Percentiles rank a stretch among this genome's conserved stretches.
Evolutionary conservation across 768 basidiomycete genomes (phyloP).

Genomic region (Boletus rubescentipes): DNA sequence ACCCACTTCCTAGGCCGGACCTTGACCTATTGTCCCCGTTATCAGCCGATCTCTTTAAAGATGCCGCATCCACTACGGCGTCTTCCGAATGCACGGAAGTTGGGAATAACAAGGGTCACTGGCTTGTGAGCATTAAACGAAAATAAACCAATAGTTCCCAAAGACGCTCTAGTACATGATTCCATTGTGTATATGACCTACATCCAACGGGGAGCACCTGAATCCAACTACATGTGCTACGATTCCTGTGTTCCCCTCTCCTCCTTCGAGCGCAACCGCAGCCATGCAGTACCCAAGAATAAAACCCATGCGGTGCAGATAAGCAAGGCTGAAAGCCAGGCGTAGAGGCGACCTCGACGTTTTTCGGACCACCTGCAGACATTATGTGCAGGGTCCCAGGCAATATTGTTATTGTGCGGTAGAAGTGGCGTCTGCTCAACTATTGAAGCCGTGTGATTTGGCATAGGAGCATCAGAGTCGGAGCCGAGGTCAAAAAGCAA

Average conservation of each 20-base stretch:
- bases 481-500: neutral
- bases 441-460: neutral
- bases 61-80: slow-evolving; percentile 27
- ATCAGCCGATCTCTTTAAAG: slow-evolving; percentile 23
- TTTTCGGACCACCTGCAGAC: slow-evolving; percentile 35
- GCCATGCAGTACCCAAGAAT: slow-evolving; percentile 62
- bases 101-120: slow-evolving; percentile 32
- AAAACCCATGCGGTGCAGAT: slow-evolving; percentile 59
- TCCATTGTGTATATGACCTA: neutral
- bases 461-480: neutral
- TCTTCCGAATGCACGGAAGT: slow-evolving; percentile 34
- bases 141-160: slow-evolving; percentile 5
- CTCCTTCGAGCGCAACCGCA: slow-evolving; percentile 48
- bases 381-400: slow-evolving; percentile 13
- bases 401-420: neutral
- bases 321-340: slow-evolving; percentile 39
- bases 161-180: neutral
- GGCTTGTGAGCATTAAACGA: slow-evolving; percentile 30
- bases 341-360: slow-evolving; percentile 52
- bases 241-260: slow-evolving; percentile 22
- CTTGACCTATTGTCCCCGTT: slow-evolving; percentile 17
- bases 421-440: slow-evolving; percentile 18
- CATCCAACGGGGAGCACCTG: neutral
- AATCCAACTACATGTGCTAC: neutral
- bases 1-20: slow-evolving; percentile 4